phyloP scores from a whole-genome alignment of 352 stramenopile species.

The Globisporangium ultimum region DNA sequence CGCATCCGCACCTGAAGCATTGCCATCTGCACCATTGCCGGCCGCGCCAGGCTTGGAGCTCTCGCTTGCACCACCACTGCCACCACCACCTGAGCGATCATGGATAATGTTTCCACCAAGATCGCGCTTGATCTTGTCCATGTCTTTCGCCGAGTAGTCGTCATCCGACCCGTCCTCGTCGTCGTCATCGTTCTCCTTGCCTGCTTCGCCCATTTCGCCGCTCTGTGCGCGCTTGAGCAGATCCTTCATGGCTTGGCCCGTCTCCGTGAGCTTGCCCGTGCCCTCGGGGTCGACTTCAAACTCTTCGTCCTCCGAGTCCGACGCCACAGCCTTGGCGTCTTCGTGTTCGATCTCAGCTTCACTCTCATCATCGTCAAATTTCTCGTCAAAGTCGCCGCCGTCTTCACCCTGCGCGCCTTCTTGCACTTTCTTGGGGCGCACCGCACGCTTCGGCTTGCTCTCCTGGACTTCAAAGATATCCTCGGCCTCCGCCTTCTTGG shows the following conservation, averaged over 20 bases:
- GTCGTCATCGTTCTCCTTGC: constrained; percentile 62
- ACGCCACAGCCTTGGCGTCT: constrained; percentile 57
- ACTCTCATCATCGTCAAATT: constrained; percentile 86
- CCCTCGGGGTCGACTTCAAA: constrained; percentile 67
- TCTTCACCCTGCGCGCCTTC: constrained; percentile 72
- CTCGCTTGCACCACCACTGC: constrained; percentile 1
- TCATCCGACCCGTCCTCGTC: constrained; percentile 56
- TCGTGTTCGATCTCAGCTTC: constrained; percentile 81
- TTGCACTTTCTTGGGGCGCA: constrained; percentile 47
- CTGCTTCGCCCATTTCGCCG: constrained; percentile 58
- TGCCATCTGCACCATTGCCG: constrained; percentile 17
- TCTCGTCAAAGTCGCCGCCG: constrained; percentile 84
- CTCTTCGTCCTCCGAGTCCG: constrained; percentile 76
- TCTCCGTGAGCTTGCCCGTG: constrained; percentile 76
- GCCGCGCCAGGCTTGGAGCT: constrained; percentile 24
- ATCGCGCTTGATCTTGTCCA: constrained; percentile 79
- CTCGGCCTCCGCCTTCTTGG: constrained; percentile 44
- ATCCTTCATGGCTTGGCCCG: constrained; percentile 81
- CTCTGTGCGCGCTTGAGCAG: constrained; percentile 76
- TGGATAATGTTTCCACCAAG: constrained; percentile 80
- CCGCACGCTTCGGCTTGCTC: constrained; percentile 41
- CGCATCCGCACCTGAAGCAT: constrained; percentile 7
- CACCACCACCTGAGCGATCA: constrained; percentile 33
- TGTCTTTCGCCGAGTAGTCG: constrained; percentile 74
- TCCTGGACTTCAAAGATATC: constrained; percentile 71